These are phyloP conservation scores for Nannochloris sp. DNA, from an alignment of 139 green algal genomes.

Conservation along the genomic window DNA sequence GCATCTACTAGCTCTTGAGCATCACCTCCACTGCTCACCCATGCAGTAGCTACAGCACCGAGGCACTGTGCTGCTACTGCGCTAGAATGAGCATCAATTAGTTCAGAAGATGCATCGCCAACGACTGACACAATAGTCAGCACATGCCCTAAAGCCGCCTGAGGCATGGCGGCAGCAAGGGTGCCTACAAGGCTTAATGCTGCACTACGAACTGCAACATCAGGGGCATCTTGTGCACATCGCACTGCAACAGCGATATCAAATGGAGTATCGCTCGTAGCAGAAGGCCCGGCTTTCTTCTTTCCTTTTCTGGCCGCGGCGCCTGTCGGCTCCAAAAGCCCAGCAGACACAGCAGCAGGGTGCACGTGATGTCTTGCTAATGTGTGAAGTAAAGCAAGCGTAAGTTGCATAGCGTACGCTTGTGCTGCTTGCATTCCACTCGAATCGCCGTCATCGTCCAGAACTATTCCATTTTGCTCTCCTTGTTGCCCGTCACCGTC, in stretches of 20 bases:
- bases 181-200: constrained; percentile 54
- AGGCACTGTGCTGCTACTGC: constrained; percentile 23
- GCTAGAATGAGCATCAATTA: constrained; percentile 46
- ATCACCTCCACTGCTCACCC: constrained; percentile 18
- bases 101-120: constrained; percentile 28
- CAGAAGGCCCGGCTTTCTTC: neutral
- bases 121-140: constrained; percentile 49
- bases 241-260: constrained; percentile 51
- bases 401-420: constrained; percentile 51
- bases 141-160: constrained; percentile 48
- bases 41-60: constrained; percentile 18
- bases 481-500: no score
- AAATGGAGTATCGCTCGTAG: constrained; percentile 6
- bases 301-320: neutral
- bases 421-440: constrained; percentile 2
- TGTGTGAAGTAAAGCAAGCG: constrained; percentile 35
- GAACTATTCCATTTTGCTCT: no score
- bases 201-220: constrained; percentile 52
- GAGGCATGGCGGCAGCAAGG: constrained; percentile 31
- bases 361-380: constrained; percentile 10
- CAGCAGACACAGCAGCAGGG: neutral
- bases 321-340: neutral
- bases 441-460: neutral
- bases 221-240: constrained; percentile 37
- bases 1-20: constrained; percentile 6